Evolutionary conservation across 179 eudicot genomes (phyloP), one percentile per base, ranked within the genome.

Genomic region (Corrigiola litoralis): DNA sequence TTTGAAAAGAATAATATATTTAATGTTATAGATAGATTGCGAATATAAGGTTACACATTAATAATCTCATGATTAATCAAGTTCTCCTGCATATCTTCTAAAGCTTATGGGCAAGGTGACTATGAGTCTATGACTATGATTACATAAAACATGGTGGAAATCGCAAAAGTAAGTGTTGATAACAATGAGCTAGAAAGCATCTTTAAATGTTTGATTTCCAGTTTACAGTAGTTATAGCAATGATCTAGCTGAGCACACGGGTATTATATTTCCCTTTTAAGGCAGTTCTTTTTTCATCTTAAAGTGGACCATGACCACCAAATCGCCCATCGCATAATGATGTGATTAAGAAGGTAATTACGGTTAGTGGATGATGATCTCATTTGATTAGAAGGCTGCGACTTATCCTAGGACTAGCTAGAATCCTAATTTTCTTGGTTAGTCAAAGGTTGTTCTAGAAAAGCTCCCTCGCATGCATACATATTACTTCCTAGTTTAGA

Each of bases 91-190:
- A n/a, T n/a, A n/a, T n/a, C n/a, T n/a, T n/a, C n/a, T n/a, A n/a
- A n/a, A n/a, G n/a, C n/a, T n/a, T 9, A 31, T 2, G 5, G 6
- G 21, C 11, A 31, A 40, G 33, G 32, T 61, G 14, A 60, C 52
- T 54, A 49, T 50, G 33, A 55, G 23, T 24, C 34, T 34, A 59
- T 67, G 77, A 36, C 45, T n/a, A 61, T 45, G 60, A 74, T 74
- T 21, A 74, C 69, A 63, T 41, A 73, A 69, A 74, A 70, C 65
- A 63, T 57, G 73, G 50, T 58, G 51, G 9, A 45, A 29, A 50
- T n/a, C 27, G 32, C 11, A 47, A 58, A 54, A 45, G 23, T 56
- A 41, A 67, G 49, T 68, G 38, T 68, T 31, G 54, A 53, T 48
- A 57, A 41, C 69, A 47, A 63, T 66, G 36, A 57, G 56, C 41